These are phyloP conservation scores for Funneliformis geosporum DNA, from an alignment of 192 early-diverging fungal species.

Conservation along the genomic window DNA sequence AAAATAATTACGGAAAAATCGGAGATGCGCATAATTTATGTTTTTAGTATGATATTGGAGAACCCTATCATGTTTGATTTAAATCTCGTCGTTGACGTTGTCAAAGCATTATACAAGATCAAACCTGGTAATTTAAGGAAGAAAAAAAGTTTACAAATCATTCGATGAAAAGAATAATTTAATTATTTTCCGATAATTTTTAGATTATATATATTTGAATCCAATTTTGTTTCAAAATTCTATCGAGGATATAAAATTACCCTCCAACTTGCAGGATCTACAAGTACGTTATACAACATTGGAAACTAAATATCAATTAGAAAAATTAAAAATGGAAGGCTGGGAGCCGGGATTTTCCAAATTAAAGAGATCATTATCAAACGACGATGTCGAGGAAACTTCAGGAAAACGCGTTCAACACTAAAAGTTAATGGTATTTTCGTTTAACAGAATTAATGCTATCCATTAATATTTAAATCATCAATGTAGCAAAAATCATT, in stretches of 20 bases:
- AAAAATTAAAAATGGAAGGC: conserved; percentile 26
- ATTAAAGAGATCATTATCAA: conserved; percentile 10
- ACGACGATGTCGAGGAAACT: background rate
- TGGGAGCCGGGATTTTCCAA: conserved; percentile 22
- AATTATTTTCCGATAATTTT: background rate
- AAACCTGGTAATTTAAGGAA: conserved; percentile 12
- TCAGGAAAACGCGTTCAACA: background rate
- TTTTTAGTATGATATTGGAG: conserved; percentile 21
- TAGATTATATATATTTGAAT: conserved; percentile 33
- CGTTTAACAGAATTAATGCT: background rate
- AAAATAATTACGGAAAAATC: conserved; percentile 8
- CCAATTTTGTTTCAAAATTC: conserved; percentile 29
- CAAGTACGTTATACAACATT: conserved; percentile 5
- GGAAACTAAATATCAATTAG: conserved; percentile 28
- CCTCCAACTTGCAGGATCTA: conserved; percentile 15
- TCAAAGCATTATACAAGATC: conserved; percentile 22
- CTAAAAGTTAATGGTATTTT: background rate
- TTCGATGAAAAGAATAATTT: background rate
- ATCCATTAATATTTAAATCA: background rate
- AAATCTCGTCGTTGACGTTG: conserved; percentile 10
- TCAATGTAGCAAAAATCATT: background rate
- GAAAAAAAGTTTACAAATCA: background rate
- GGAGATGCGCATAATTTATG: conserved; percentile 22
- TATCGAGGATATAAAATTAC: conserved; percentile 15
- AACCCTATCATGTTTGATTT: background rate